Evolutionary conservation across 306 rosid species (phyloP).

Genomic region (Trifolium pratense): DNA sequence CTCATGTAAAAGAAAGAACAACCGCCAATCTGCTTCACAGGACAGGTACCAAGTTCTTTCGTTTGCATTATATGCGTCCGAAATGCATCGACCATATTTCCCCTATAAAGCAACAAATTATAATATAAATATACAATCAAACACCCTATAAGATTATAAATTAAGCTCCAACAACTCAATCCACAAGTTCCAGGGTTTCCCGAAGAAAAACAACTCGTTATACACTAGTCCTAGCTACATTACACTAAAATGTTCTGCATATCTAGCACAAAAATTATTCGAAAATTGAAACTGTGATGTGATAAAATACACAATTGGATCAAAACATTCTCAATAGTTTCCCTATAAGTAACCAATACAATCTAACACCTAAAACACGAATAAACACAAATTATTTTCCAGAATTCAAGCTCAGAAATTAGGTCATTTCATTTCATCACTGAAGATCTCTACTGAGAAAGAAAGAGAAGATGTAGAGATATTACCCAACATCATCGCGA

Average conservation of each 20-base stretch:
- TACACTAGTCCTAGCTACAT: constrained; percentile 31
- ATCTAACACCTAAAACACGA: background rate
- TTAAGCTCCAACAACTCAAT: constrained; percentile 33
- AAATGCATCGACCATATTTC: constrained; percentile 99
- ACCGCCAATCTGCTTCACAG: constrained; percentile 96
- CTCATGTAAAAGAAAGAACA: constrained; percentile 97
- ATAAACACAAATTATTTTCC: background rate
- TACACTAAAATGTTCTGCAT: background rate
- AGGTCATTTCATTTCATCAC: constrained; percentile 13
- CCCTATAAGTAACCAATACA: background rate
- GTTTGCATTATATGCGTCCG: constrained; percentile 94
- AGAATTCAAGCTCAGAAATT: constrained; percentile 12
- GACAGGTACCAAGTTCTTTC: constrained; percentile 96
- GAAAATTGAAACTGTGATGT: constrained; percentile 17
- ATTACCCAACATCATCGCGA: constrained; percentile 95
- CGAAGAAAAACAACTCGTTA: background rate
- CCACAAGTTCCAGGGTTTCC: constrained; percentile 19
- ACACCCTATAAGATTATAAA: background rate
- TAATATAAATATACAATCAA: background rate
- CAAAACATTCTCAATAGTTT: background rate
- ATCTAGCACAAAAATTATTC: background rate
- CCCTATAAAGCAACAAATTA: constrained; percentile 56
- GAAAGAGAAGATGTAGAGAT: background rate
- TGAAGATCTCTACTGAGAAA: constrained; percentile 7
- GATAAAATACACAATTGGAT: background rate